Evolutionary conservation across 129 eudicot species (phyloP).

Genomic region (Lactuca sativa): DNA sequence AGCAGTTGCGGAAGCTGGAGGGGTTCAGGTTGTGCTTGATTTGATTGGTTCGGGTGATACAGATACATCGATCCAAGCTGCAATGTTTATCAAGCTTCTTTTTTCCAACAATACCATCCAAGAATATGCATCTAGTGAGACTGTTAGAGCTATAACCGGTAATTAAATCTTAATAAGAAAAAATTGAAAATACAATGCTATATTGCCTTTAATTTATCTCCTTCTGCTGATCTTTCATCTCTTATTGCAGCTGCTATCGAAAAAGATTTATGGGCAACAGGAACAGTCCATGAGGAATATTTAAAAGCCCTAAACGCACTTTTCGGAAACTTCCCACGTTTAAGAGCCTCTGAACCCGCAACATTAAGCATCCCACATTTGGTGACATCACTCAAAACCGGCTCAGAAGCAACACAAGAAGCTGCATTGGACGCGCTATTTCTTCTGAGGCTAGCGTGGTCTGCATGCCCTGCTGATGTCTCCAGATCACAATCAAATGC

Average conservation of each 20-base stretch:
- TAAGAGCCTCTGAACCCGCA: slow-evolving; percentile 97
- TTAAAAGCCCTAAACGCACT: slow-evolving; percentile 90
- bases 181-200: no score
- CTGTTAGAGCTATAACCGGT: slow-evolving; percentile 99
- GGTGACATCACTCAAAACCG: slow-evolving; percentile 92
- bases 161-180: background rate
- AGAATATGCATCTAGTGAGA: slow-evolving; percentile 98
- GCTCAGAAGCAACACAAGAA: slow-evolving; percentile 98
- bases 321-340: slow-evolving; percentile 92
- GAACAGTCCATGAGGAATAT: slow-evolving; percentile 92
- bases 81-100: slow-evolving; percentile 93
- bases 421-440: slow-evolving; percentile 94
- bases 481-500: slow-evolving; percentile 96
- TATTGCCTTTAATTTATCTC: slow-evolving; percentile 7
- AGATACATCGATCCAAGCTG: slow-evolving; percentile 92
- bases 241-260: slow-evolving; percentile 78
- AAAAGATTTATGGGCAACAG: slow-evolving; percentile 98
- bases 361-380: slow-evolving; percentile 95
- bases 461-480: slow-evolving; percentile 99
- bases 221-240: slow-evolving; percentile 3
- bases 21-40: slow-evolving; percentile 94
- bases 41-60: slow-evolving; percentile 93
- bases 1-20: slow-evolving; percentile 99
- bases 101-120: slow-evolving; percentile 92
- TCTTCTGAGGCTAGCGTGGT: slow-evolving; percentile 98